These are phyloP conservation scores for Nyctanthes arbortristis DNA, from an alignment of 257 asterid genomes.

Conservation along the genomic window DNA sequence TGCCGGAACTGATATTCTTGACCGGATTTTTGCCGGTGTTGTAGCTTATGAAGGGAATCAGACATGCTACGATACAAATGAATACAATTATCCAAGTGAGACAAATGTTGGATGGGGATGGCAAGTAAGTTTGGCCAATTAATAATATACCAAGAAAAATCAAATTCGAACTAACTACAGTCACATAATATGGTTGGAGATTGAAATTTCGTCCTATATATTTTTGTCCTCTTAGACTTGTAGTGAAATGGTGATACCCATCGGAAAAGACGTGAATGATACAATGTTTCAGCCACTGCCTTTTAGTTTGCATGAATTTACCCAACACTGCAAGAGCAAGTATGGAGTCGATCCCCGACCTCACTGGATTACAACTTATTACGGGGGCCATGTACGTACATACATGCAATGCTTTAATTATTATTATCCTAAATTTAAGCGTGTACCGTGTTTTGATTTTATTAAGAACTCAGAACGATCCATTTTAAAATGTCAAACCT, in stretches of 20 bases:
- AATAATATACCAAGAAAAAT: too few species aligned
- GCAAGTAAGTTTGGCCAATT: constrained; percentile 83
- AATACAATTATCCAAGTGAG: constrained; percentile 18
- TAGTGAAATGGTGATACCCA: constrained; percentile 46
- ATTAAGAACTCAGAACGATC: too few species aligned
- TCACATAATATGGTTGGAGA: too few species aligned
- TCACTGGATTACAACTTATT: constrained; percentile 51
- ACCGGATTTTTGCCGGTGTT: constrained; percentile 50
- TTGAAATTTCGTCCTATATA: too few species aligned
- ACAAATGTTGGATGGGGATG: constrained; percentile 54
- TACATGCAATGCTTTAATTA: too few species aligned
- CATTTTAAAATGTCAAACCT: background rate
- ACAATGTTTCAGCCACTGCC: constrained; percentile 42
- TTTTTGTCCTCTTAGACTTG: constrained; percentile 44
- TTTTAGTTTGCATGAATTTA: constrained; percentile 20
- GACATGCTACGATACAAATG: constrained; percentile 32
- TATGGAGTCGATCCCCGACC: constrained; percentile 45
- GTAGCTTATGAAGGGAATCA: constrained; percentile 30
- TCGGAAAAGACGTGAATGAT: constrained; percentile 27
- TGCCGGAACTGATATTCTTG: constrained; percentile 38
- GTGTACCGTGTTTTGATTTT: too few species aligned
- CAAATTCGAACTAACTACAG: too few species aligned
- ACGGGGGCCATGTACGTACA: constrained; percentile 47
- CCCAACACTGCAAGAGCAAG: constrained; percentile 9
- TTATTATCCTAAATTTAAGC: background rate